Evolutionary conservation across 257 asterid genomes (phyloP).

Genomic region (Anisodus tanguticus): DNA sequence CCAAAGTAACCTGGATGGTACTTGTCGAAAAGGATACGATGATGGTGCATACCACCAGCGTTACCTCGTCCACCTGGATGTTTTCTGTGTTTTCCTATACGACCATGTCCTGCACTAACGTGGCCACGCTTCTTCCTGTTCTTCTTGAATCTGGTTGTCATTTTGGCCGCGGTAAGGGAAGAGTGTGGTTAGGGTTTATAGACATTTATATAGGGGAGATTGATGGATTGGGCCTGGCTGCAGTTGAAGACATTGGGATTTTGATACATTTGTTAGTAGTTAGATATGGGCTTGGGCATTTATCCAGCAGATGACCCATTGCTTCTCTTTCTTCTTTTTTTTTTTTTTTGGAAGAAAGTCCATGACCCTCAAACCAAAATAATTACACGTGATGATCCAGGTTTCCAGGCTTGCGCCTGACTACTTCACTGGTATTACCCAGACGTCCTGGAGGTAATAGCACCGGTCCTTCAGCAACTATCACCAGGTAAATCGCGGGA

Average conservation of each 20-base stretch:
- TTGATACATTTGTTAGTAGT: not conserved
- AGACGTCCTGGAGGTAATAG: no score
- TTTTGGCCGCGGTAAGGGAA: not conserved
- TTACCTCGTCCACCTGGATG: slow-evolving; percentile 51
- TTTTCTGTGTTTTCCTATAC: slow-evolving; percentile 47
- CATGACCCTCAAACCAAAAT: no score
- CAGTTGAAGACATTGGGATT: not conserved
- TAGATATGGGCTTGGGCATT: slow-evolving; percentile 17
- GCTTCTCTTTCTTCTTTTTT: no score
- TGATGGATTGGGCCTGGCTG: not conserved
- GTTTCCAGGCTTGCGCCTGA: no score
- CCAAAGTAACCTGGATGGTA: slow-evolving; percentile 52
- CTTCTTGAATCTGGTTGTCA: slow-evolving; percentile 49
- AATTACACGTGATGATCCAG: no score
- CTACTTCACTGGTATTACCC: no score
- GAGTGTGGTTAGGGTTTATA: not conserved
- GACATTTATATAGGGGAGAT: not conserved
- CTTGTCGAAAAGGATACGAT: slow-evolving; percentile 49
- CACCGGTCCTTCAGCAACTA: no score
- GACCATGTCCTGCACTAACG: slow-evolving; percentile 53
- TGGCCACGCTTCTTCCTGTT: slow-evolving; percentile 55
- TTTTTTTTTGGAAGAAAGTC: no score
- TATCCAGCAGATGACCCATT: not conserved
- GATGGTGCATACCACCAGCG: slow-evolving; percentile 55
- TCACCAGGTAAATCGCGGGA: no score